Evolutionary conservation across 306 rosid genomes (phyloP).

Genomic region (Prunus campanulata): DNA sequence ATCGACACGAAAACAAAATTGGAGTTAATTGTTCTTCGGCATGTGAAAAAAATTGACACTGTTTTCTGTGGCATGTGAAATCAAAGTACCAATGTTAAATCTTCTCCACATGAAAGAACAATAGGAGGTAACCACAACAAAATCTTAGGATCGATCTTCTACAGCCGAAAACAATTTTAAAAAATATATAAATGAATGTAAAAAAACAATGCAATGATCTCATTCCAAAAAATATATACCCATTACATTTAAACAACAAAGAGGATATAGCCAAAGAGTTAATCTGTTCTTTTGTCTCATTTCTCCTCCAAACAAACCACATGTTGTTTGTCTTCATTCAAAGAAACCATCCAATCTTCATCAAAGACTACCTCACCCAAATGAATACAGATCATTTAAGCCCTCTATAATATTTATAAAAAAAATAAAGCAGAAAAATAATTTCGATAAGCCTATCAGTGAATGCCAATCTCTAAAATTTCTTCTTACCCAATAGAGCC

Average conservation of each 20-base stretch:
- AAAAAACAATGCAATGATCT: background rate
- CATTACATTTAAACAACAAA: background rate
- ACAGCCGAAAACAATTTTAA: background rate
- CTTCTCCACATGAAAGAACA: background rate
- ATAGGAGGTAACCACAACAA: background rate
- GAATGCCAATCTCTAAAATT: slow-evolving; percentile 6
- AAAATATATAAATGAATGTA: background rate
- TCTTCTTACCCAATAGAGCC: background rate
- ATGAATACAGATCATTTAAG: background rate
- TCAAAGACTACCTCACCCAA: background rate
- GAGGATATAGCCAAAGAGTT: background rate
- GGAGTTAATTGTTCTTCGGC: background rate
- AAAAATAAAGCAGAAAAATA: background rate
- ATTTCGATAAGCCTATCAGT: background rate
- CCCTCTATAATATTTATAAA: background rate
- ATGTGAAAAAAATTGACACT: too few species aligned
- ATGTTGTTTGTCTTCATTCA: slow-evolving; percentile 9
- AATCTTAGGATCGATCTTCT: background rate
- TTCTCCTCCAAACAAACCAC: slow-evolving; percentile 3
- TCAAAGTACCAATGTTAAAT: background rate
- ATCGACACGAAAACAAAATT: background rate
- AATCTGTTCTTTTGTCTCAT: slow-evolving; percentile 21
- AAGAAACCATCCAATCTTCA: background rate
- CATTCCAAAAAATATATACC: background rate
- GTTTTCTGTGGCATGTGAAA: too few species aligned